Evolutionary conservation across 164 flowering plant genomes (phyloP).

Genomic region (Vitis riparia): DNA sequence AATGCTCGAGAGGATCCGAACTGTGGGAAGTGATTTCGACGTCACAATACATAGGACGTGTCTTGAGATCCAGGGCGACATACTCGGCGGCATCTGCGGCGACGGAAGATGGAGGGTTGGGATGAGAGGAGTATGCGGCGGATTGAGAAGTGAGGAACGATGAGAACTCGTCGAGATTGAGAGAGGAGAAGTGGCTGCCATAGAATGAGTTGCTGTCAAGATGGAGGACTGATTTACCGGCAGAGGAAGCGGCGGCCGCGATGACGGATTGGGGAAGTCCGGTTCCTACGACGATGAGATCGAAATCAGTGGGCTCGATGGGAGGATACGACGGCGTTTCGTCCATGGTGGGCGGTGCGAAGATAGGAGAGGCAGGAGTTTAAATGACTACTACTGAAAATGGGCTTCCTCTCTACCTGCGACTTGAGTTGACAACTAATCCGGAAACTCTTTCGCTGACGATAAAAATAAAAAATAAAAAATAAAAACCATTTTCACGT

Average conservation of each 20-base stretch:
- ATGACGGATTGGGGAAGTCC: conserved; percentile 77
- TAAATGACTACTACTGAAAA: too few species aligned
- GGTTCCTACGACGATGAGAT: conserved; percentile 75
- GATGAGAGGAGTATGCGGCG: conserved; percentile 13
- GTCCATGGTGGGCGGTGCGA: conserved; percentile 25
- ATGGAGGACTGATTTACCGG: conserved; percentile 87
- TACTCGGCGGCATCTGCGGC: conserved; percentile 11
- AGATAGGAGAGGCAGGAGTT: too few species aligned
- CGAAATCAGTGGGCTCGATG: conserved; percentile 72
- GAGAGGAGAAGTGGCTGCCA: conserved; percentile 76
- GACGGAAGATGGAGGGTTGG: not conserved
- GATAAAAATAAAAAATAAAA: too few species aligned
- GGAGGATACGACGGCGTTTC: conserved; percentile 45
- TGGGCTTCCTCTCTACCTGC: too few species aligned
- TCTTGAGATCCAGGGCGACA: conserved; percentile 21
- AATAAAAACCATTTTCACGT: too few species aligned
- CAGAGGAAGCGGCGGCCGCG: conserved; percentile 75
- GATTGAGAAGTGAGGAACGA: conserved; percentile 48
- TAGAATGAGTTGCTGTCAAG: conserved; percentile 81
- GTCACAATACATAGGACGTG: conserved; percentile 45
- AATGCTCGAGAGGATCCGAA: conserved; percentile 22
- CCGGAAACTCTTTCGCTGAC: too few species aligned
- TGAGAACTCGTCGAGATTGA: conserved; percentile 40
- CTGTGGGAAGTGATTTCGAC: conserved; percentile 42
- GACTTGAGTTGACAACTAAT: too few species aligned